Conservation (phyloP, 257 asterid species). For the Nemophila menziesii region DNA sequence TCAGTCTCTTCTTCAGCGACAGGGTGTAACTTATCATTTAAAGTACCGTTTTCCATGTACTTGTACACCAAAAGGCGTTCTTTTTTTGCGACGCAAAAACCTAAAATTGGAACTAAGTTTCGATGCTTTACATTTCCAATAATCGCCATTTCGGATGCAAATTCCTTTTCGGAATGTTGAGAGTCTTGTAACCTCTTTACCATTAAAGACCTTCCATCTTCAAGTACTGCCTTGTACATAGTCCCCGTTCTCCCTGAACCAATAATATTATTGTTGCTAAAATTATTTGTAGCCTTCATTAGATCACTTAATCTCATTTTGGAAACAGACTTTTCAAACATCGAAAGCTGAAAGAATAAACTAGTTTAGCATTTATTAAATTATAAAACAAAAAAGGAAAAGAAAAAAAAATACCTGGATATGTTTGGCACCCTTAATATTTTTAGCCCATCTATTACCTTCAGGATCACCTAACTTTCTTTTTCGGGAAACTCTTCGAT, state of each 20-base stretch:
- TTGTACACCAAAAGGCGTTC: conserved; percentile 34
- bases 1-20: conserved; percentile 12
- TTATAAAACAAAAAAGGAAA: neutral
- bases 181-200: conserved; percentile 31
- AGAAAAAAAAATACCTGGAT: conserved; percentile 24
- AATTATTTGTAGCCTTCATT: conserved; percentile 29
- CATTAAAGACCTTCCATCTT: conserved; percentile 28
- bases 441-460: conserved; percentile 45
- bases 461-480: conserved; percentile 38
- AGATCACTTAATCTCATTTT: conserved; percentile 37
- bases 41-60: conserved; percentile 29
- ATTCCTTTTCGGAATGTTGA: conserved; percentile 34
- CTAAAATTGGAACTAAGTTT: conserved; percentile 34
- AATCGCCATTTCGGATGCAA: conserved; percentile 29
- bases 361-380: too few species aligned
- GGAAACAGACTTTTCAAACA: conserved; percentile 32
- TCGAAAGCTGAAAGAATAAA: conserved; percentile 24
- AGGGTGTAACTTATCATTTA: conserved; percentile 22
- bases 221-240: conserved; percentile 27
- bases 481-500: conserved; percentile 22
- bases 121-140: conserved; percentile 27
- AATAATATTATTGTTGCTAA: conserved; percentile 26
- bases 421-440: conserved; percentile 34
- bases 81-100: conserved; percentile 30
- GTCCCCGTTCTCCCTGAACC: conserved; percentile 30